phyloP scores from a whole-genome alignment of 225 moss, liverwort and hornwort species.

The Pseudoscleropodium purum region DNA sequence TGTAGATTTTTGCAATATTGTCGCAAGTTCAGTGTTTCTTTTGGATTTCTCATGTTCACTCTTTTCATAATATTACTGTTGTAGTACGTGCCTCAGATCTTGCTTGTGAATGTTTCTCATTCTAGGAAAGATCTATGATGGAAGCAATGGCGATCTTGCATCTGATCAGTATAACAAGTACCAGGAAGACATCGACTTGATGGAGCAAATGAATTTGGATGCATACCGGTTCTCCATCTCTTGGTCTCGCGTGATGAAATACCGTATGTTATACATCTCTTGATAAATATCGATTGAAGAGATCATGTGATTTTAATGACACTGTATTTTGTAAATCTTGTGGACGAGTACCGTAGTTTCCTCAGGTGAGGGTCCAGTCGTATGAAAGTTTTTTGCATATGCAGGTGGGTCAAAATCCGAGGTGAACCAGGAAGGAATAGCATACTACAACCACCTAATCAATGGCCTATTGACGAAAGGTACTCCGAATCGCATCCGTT shows the following conservation, averaged over 20 bases:
- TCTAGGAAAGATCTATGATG: conserved; percentile 48
- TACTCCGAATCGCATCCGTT: neutral
- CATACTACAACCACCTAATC: conserved; percentile 64
- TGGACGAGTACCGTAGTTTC: neutral
- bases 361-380: neutral
- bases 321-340: neutral
- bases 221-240: conserved; percentile 87
- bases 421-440: conserved; percentile 65
- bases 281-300: neutral
- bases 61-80: neutral
- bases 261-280: conserved; percentile 23
- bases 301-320: neutral
- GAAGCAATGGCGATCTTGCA: conserved; percentile 48
- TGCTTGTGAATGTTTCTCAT: neutral
- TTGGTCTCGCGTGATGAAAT: conserved; percentile 62
- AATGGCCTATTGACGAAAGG: conserved; percentile 68
- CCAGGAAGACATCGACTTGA: conserved; percentile 55
- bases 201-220: conserved; percentile 52
- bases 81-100: neutral
- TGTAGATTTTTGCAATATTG: neutral
- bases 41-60: neutral
- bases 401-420: conserved; percentile 49
- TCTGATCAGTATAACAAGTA: conserved; percentile 77
- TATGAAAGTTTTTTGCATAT: neutral
- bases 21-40: neutral